Conservation (phyloP, 768 basidiomycete genomes). For the Trametes meyenii region DNA sequence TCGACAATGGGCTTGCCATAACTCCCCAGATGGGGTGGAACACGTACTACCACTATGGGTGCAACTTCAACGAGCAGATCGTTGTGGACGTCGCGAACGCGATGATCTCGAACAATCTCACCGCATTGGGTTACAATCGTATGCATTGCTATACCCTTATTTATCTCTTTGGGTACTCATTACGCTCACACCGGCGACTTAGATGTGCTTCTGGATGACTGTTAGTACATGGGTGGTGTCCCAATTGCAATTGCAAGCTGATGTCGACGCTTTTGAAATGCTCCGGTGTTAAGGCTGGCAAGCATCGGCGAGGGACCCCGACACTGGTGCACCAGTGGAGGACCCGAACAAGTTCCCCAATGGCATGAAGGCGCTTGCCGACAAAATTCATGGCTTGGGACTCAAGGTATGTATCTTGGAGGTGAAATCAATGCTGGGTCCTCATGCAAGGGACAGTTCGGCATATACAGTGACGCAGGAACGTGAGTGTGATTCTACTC, state of each 20-base stretch:
- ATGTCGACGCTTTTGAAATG: not conserved
- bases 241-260: too few relatives aligned
- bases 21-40: slow-evolving; percentile 45
- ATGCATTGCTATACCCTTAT: not conserved
- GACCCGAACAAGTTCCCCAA: slow-evolving; percentile 37
- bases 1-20: slow-evolving; percentile 36
- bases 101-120: slow-evolving; percentile 37
- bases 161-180: not conserved
- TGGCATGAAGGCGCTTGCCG: slow-evolving; percentile 34
- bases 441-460: slow-evolving; percentile 27
- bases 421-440: not conserved
- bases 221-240: slow-evolving; percentile 31
- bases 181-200: not conserved
- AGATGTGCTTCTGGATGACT: slow-evolving; percentile 44
- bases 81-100: slow-evolving; percentile 39
- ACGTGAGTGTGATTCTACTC: slow-evolving; percentile 24
- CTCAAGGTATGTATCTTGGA: slow-evolving; percentile 31
- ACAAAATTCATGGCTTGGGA: slow-evolving; percentile 39
- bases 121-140: slow-evolving; percentile 43
- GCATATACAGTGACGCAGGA: slow-evolving; percentile 42
- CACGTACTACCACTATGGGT: slow-evolving; percentile 43
- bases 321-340: slow-evolving; percentile 35
- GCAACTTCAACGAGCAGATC: slow-evolving; percentile 39
- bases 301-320: slow-evolving; percentile 32
- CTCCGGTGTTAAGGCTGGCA: slow-evolving; percentile 35